Evolutionary conservation across 495 filamentous ascomycete genomes (phyloP).

Genomic region (Podospora comata): DNA sequence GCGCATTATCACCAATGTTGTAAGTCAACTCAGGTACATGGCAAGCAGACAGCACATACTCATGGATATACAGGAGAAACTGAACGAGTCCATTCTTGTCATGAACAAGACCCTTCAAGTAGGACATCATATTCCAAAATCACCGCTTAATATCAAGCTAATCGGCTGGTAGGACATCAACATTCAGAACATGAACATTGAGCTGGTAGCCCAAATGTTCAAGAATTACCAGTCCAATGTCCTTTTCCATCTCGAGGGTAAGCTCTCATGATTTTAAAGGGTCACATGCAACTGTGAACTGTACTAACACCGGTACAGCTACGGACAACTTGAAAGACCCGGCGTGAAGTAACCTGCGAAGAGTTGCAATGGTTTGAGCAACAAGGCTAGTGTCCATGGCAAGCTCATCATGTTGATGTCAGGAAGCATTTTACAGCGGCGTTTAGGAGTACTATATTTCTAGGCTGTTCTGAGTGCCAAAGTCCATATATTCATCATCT

Average conservation of each 20-base stretch:
- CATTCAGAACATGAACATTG: slow-evolving; percentile 96
- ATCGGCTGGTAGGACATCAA: slow-evolving; percentile 79
- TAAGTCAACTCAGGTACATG: slow-evolving; percentile 37
- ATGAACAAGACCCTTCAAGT: slow-evolving; percentile 92
- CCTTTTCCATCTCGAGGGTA: slow-evolving; percentile 95
- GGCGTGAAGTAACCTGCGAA: slow-evolving; percentile 18
- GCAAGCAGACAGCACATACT: background rate
- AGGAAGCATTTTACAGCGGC: background rate
- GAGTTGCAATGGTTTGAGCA: too few relatives aligned
- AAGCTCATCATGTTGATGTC: background rate
- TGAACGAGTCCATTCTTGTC: slow-evolving; percentile 89
- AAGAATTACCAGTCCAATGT: slow-evolving; percentile 99
- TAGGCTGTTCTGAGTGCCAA: background rate
- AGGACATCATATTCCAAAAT: slow-evolving; percentile 14
- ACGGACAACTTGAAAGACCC: slow-evolving; percentile 85
- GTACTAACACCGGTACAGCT: slow-evolving; percentile 45
- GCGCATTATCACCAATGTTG: slow-evolving; percentile 95
- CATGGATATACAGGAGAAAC: slow-evolving; percentile 69
- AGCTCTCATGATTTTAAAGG: slow-evolving; percentile 11
- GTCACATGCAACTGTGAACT: too few relatives aligned
- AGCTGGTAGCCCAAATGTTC: slow-evolving; percentile 98
- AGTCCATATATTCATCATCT: too few relatives aligned
- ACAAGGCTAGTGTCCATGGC: too few relatives aligned
- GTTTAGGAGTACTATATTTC: background rate
- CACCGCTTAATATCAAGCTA: background rate